Conservation (phyloP, 805 yeast species). For the Yamadazyma takamatsuzukensis region DNA sequence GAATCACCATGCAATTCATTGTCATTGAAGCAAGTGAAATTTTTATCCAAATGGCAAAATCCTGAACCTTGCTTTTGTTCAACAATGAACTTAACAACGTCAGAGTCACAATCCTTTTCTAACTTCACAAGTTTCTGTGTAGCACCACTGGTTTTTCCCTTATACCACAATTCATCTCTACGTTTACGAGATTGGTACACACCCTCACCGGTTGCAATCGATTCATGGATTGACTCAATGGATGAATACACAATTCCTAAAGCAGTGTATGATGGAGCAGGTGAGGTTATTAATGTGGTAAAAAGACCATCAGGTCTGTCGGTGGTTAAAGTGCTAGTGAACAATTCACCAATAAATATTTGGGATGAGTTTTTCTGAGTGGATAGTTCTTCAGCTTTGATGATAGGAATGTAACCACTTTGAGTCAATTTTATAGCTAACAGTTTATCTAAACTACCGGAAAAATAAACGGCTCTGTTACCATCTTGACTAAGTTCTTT, state of each 20-base stretch:
- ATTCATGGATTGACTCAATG: constrained; percentile 71
- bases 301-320: constrained; percentile 86
- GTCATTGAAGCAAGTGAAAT: constrained; percentile 66
- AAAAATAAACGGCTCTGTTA: constrained; percentile 26
- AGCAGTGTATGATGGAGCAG: constrained; percentile 48
- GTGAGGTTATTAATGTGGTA: constrained; percentile 78
- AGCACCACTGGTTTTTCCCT: constrained; percentile 96
- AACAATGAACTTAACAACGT: constrained; percentile 83
- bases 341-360: constrained; percentile 39
- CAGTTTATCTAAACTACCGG: constrained; percentile 16
- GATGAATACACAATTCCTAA: constrained; percentile 93
- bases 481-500: constrained; percentile 20
- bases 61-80: constrained; percentile 77
- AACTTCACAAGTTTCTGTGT: constrained; percentile 71
- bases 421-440: constrained; percentile 24
- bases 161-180: constrained; percentile 85
- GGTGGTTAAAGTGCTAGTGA: constrained; percentile 56
- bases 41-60: constrained; percentile 83
- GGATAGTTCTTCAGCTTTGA: constrained; percentile 22
- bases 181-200: constrained; percentile 88
- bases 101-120: constrained; percentile 87
- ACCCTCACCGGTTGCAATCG: constrained; percentile 78
- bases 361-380: constrained; percentile 15
- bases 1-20: constrained; percentile 43
- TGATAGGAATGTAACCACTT: constrained; percentile 29